Percentiles rank a stretch among this genome's conserved stretches.
Conservation (phyloP, 2,329 filamentous ascomycete genomes). For the Curvularia spicifera region DNA sequence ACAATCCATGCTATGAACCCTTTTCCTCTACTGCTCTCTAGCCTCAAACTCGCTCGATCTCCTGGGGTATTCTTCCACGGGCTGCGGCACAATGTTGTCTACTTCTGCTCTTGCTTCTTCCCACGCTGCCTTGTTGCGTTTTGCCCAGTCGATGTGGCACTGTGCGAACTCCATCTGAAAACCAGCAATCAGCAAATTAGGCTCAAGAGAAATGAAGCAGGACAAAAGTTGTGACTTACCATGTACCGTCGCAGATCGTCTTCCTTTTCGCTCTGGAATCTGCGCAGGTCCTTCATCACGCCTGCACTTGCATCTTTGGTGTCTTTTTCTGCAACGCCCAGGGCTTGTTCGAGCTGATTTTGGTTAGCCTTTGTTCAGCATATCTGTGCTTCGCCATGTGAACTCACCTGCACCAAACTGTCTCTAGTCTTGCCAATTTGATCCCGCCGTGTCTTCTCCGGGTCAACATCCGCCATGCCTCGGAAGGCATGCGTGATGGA, state of each 20-base stretch:
- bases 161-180: constrained; percentile 87
- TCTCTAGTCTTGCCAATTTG: constrained; percentile 96
- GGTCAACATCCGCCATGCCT: constrained; percentile 94
- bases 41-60: constrained; percentile 20
- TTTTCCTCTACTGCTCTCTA: constrained; percentile 6
- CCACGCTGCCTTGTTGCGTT: constrained; percentile 89
- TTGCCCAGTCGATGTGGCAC: constrained; percentile 93
- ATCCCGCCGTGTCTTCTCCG: constrained; percentile 88
- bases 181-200: background rate
- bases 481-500: constrained; percentile 94
- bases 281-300: constrained; percentile 85
- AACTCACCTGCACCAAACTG: constrained; percentile 62
- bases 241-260: constrained; percentile 93
- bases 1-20: background rate
- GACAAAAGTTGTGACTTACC: constrained; percentile 64
- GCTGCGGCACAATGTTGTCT: constrained; percentile 73
- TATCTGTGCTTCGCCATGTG: background rate
- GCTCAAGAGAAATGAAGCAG: no score
- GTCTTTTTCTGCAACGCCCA: constrained; percentile 86
- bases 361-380: constrained; percentile 1
- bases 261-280: constrained; percentile 96
- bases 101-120: constrained; percentile 88
- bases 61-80: constrained; percentile 30
- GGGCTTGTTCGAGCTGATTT: constrained; percentile 79
- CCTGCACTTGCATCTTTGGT: constrained; percentile 91